Evolutionary conservation across 1,139 yeast species (phyloP).

Genomic region (Debaryomycetaceae sp.): DNA sequence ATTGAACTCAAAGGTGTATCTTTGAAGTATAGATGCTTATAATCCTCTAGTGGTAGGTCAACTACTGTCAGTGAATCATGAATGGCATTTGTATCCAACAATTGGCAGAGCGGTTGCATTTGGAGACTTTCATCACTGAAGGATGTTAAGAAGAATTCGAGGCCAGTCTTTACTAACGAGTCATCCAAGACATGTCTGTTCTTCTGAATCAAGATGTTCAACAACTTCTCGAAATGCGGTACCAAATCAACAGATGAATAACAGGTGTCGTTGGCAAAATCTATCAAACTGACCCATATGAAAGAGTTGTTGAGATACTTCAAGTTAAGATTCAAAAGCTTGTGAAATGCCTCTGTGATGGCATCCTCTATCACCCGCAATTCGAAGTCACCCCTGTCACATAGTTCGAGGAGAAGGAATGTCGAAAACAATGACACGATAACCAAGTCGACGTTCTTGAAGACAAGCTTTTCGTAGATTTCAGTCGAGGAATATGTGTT

Average conservation of each 20-base stretch:
- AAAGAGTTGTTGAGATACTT: slow-evolving; percentile 9
- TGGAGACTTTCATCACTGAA: slow-evolving; percentile 9
- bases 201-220: slow-evolving; percentile 13
- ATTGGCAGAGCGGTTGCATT: background rate
- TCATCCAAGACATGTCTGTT: slow-evolving; percentile 11
- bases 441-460: slow-evolving; percentile 13
- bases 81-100: background rate
- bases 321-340: slow-evolving; percentile 8
- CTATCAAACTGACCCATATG: slow-evolving; percentile 27
- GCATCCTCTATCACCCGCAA: slow-evolving; percentile 2
- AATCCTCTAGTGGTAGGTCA: slow-evolving; percentile 12
- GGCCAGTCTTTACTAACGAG: slow-evolving; percentile 21
- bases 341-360: slow-evolving; percentile 7
- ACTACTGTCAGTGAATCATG: background rate
- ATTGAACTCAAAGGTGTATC: background rate
- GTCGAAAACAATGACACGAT: slow-evolving; percentile 15
- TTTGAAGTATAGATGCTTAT: slow-evolving; percentile 12
- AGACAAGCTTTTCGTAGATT: slow-evolving; percentile 13
- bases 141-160: slow-evolving; percentile 22
- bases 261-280: slow-evolving; percentile 29
- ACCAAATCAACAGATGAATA: slow-evolving; percentile 22
- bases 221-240: slow-evolving; percentile 16
- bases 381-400: slow-evolving; percentile 1
- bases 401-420: slow-evolving; percentile 8
- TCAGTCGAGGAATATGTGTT: slow-evolving; percentile 7